These are phyloP conservation scores for Clonostachys rosea DNA, from an alignment of 2,329 filamentous ascomycete genomes.

Conservation along the genomic window DNA sequence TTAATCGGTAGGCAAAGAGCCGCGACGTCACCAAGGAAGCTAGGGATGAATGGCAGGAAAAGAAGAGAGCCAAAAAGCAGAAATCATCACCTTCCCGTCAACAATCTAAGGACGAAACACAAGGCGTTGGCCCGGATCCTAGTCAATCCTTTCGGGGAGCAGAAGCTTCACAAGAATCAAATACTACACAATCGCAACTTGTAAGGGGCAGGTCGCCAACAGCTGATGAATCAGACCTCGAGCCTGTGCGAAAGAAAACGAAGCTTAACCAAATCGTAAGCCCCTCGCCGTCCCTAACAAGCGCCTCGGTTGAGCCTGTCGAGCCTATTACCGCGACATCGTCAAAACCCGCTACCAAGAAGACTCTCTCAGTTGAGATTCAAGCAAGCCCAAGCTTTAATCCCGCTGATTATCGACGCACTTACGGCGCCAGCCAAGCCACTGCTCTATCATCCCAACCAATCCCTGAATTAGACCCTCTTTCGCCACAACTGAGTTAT, in stretches of 20 bases:
- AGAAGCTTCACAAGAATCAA: too few species aligned
- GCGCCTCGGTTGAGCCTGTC: conserved; percentile 19
- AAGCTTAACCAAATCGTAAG: conserved; percentile 8
- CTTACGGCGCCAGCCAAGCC: conserved; percentile 12
- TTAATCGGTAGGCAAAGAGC: neutral
- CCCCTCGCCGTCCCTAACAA: conserved; percentile 17
- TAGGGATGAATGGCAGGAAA: conserved; percentile 22
- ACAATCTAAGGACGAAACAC: too few species aligned
- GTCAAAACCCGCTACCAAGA: conserved; percentile 10
- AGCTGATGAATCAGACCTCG: neutral
- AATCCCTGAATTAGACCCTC: conserved; percentile 24
- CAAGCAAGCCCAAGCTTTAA: conserved; percentile 21
- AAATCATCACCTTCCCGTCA: too few species aligned
- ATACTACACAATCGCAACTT: too few species aligned
- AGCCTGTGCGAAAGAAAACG: neutral
- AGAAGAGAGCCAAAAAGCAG: conserved; percentile 2
- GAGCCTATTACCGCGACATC: conserved; percentile 19
- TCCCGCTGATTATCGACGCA: conserved; percentile 24
- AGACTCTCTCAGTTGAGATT: conserved; percentile 20
- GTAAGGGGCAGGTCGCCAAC: neutral
- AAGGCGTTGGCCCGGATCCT: too few species aligned
- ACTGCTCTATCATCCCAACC: conserved; percentile 20
- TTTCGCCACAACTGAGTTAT: conserved; percentile 15
- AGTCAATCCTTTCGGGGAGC: too few species aligned
- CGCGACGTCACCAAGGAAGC: conserved; percentile 21